A percentile compares a stretch with the other conserved stretches of the same genome.
phyloP scores from a whole-genome alignment of 768 basidiomycete genomes.

The Rossbeevera mucosa region DNA sequence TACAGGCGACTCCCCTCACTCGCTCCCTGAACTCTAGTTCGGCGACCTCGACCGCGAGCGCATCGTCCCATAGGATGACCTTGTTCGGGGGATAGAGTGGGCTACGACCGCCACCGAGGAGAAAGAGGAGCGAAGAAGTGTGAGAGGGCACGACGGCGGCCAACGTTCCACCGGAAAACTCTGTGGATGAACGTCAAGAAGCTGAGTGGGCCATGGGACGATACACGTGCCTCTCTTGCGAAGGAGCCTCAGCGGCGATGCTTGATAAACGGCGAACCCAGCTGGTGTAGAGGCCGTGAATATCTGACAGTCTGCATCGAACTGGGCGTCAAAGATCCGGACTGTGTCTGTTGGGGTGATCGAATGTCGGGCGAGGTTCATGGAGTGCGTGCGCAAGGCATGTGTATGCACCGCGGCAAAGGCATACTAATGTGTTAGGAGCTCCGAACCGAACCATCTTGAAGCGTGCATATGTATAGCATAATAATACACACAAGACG shows the following conservation, averaged over 20 bases:
- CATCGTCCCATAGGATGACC: slow-evolving; percentile 87
- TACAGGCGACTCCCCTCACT: slow-evolving; percentile 73
- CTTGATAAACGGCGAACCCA: slow-evolving; percentile 79
- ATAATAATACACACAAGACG: slow-evolving; percentile 23
- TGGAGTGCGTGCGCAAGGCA: slow-evolving; percentile 34
- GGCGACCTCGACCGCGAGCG: slow-evolving; percentile 68
- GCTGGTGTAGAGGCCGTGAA: slow-evolving; percentile 76
- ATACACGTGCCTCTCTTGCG: slow-evolving; percentile 69
- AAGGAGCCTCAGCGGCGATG: slow-evolving; percentile 71
- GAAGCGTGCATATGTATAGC: slow-evolving; percentile 5
- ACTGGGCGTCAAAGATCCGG: slow-evolving; percentile 70
- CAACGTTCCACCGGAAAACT: slow-evolving; percentile 75
- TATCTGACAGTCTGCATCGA: slow-evolving; percentile 75
- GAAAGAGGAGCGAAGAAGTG: slow-evolving; percentile 76
- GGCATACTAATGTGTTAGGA: slow-evolving; percentile 20
- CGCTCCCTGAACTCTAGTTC: slow-evolving; percentile 87
- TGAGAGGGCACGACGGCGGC: slow-evolving; percentile 75
- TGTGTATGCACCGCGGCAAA: slow-evolving; percentile 7
- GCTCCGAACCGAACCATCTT: slow-evolving; percentile 7
- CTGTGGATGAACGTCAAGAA: slow-evolving; percentile 36
- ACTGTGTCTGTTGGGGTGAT: slow-evolving; percentile 74
- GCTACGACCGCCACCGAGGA: slow-evolving; percentile 83
- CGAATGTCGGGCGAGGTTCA: slow-evolving; percentile 85
- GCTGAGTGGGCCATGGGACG: not conserved
- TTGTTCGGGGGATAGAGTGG: slow-evolving; percentile 91